Conservation (phyloP, 768 basidiomycete genomes). For the Lactifluus pinguis region DNA sequence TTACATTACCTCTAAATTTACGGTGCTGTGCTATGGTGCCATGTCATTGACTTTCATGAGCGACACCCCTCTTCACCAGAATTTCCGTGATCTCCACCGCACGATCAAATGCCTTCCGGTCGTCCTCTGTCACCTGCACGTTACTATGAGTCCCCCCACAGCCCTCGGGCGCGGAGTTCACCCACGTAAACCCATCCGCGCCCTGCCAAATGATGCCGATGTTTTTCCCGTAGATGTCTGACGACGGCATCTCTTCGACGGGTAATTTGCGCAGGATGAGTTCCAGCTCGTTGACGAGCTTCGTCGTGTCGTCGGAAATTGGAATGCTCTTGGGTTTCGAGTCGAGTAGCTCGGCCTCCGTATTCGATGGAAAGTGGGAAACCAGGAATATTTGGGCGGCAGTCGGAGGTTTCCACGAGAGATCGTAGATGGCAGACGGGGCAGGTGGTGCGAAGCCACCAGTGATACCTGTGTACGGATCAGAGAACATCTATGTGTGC, state of each 20-base stretch:
- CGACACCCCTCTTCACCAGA: constrained; percentile 29
- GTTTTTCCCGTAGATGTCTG: constrained; percentile 62
- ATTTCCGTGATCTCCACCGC: constrained; percentile 60
- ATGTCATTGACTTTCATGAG: background rate
- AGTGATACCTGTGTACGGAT: constrained; percentile 44
- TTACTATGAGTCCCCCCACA: constrained; percentile 43
- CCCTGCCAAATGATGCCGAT: constrained; percentile 55
- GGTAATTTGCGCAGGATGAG: constrained; percentile 51
- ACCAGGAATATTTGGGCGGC: constrained; percentile 36
- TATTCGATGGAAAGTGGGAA: constrained; percentile 39
- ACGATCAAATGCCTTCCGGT: constrained; percentile 58
- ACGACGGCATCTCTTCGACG: constrained; percentile 45
- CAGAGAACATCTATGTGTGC: background rate
- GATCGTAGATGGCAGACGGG: constrained; percentile 43
- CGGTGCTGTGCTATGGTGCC: background rate
- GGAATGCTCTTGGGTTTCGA: constrained; percentile 36
- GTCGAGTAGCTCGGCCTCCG: constrained; percentile 36
- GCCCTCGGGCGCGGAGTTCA: constrained; percentile 52
- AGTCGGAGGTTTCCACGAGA: constrained; percentile 35
- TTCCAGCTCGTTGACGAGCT: constrained; percentile 50
- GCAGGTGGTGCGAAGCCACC: constrained; percentile 71
- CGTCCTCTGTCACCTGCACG: constrained; percentile 42
- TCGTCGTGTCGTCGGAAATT: constrained; percentile 26
- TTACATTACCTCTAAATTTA: no score
- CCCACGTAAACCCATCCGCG: constrained; percentile 48